phyloP scores from a whole-genome alignment of 2,329 filamentous ascomycete species.

The Trichoderma sp. region DNA sequence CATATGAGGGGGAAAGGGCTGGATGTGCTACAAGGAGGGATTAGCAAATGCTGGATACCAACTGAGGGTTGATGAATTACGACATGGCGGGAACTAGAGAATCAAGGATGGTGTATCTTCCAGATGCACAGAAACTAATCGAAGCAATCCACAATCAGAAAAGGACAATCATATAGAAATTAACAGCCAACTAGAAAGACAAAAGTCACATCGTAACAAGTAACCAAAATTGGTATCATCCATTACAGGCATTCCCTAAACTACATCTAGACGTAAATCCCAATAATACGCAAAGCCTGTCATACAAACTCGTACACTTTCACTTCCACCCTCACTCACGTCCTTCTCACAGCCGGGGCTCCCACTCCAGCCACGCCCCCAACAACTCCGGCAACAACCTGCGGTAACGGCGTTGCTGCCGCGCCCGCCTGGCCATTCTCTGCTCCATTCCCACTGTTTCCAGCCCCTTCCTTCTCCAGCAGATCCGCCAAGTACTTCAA shows the following conservation, averaged over 20 bases:
- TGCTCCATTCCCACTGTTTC: constrained; percentile 18
- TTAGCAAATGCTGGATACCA: neutral
- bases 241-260: constrained; percentile 17
- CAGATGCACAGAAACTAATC: neutral
- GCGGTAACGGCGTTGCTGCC: neutral
- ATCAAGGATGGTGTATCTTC: neutral
- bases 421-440: neutral
- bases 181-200: neutral
- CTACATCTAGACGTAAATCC: neutral
- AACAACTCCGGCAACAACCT: constrained; percentile 7
- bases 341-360: neutral
- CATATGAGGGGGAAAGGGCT: too few relatives aligned
- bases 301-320: constrained; percentile 16
- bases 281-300: neutral
- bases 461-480: constrained; percentile 51
- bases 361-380: constrained; percentile 6
- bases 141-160: neutral
- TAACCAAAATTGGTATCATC: constrained; percentile 20
- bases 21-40: too few relatives aligned
- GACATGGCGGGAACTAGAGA: neutral
- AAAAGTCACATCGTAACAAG: neutral
- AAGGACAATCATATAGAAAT: neutral
- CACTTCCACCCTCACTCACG: neutral
- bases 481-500: constrained; percentile 57
- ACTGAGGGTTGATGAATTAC: neutral